These are phyloP conservation scores for Mentha longifolia DNA, from an alignment of 257 asterid species.

Conservation along the genomic window DNA sequence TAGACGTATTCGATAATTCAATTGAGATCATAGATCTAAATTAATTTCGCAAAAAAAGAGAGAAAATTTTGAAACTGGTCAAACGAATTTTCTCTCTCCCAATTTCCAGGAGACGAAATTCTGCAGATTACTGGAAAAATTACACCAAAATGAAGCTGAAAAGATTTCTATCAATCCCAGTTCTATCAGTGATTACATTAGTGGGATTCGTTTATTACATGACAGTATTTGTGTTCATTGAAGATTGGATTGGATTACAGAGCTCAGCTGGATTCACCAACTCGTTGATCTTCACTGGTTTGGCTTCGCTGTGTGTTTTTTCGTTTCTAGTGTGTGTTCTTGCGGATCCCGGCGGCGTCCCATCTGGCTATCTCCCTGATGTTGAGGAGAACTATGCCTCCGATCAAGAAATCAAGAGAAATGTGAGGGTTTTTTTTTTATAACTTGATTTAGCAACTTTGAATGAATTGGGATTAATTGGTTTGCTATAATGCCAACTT, in stretches of 20 bases:
- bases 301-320: conserved; percentile 48
- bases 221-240: conserved; percentile 71
- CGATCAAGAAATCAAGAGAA: conserved; percentile 53
- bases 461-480: background rate
- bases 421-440: conserved; percentile 44
- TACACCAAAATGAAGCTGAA: conserved; percentile 52
- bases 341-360: conserved; percentile 71
- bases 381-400: conserved; percentile 45
- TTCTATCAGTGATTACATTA: conserved; percentile 51
- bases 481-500: conserved; percentile 2
- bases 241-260: conserved; percentile 65
- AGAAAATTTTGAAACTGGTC: background rate
- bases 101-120: conserved; percentile 3
- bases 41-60: background rate
- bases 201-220: conserved; percentile 65
- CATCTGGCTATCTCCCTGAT: conserved; percentile 63
- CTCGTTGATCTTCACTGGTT: conserved; percentile 63
- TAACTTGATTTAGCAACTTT: background rate
- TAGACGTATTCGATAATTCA: background rate
- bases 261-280: conserved; percentile 66
- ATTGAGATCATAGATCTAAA: background rate
- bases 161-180: conserved; percentile 65
- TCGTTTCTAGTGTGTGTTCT: conserved; percentile 58
- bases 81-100: background rate
- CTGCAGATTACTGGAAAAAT: conserved; percentile 14